Base-by-base conservation (phyloP, 805 yeast species). In the Candida ovalis region DNA sequence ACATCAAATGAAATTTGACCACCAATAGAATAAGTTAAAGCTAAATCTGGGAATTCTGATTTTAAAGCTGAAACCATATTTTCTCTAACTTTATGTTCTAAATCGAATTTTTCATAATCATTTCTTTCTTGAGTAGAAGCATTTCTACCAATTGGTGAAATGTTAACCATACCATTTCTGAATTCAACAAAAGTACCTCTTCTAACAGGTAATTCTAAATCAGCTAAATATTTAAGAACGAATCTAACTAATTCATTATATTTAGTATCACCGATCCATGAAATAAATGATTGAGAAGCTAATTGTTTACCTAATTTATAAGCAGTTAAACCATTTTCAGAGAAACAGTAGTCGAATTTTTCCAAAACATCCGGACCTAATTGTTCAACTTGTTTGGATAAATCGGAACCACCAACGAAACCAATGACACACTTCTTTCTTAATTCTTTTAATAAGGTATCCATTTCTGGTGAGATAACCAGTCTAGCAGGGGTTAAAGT, bases 1-100 rank as follows among this genome's bases (percentile, higher is more conserved):
- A 94, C 98, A 66, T 94, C 99, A 64, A 94, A 94, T 32, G 98
- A 92, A 70, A 94, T 94, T 80, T 94, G 98, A 61, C 99, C 99
- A 71, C 99, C 99, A 57, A 94, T 94, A 51, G 99, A 94, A 80
- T 86, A 94, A 58, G 98, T 92, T 66, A 94, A 80, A 48, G 85
- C 86, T 63, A 76, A 76, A 71, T 91, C 92, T 49, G 92, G 71
- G 78, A 94, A 94, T 64, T 83, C 80, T 66, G 81, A 80, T 73
- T 80, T 87, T 66, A 94, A 79, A 45, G 96, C 97, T 46, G 72
- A 74, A 55, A 94, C 98, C 78, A 94, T 78, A 52, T 76, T 81
- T 62, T 80, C 82, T 81, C 99, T 88, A 62, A 94, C 71, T 63
- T 88, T 79, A 77, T 87, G 81, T 65, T 73, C 77, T 62, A 82